Percentiles rank a stretch among this genome's conserved stretches.
phyloP scores from a whole-genome alignment of 169 alveolate genomes.

The Plasmodium coatneyi region DNA sequence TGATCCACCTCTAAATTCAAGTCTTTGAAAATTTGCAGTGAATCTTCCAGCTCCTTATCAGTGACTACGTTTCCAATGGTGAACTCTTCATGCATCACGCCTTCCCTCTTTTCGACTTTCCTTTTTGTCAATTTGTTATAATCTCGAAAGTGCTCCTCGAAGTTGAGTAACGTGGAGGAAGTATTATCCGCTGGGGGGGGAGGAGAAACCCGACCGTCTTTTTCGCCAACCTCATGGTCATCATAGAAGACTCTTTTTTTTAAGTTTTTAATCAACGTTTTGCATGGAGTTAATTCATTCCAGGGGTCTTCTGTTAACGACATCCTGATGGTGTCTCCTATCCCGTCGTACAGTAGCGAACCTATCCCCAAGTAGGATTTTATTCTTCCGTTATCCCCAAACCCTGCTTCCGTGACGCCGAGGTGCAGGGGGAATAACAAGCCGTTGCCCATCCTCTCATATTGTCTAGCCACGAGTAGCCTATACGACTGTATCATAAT shows the following conservation, averaged over 20 bases:
- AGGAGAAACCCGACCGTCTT: neutral
- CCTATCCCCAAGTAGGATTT: constrained; percentile 89
- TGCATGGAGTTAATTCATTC: constrained; percentile 84
- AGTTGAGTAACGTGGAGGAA: neutral
- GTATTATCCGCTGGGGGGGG: neutral
- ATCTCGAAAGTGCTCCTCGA: constrained; percentile 62
- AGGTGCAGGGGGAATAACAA: constrained; percentile 85
- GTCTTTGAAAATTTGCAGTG: constrained; percentile 65
- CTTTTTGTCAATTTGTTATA: constrained; percentile 78
- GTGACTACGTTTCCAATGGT: constrained; percentile 66
- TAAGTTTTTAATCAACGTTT: constrained; percentile 64
- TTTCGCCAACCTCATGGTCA: neutral
- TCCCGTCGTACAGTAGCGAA: constrained; percentile 87
- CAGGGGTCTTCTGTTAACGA: constrained; percentile 91
- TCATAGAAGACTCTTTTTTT: constrained; percentile 53
- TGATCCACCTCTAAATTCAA: constrained; percentile 57
- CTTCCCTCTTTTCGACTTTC: constrained; percentile 70
- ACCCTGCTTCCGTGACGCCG: constrained; percentile 92
- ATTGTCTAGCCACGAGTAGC: constrained; percentile 82
- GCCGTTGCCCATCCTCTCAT: constrained; percentile 75
- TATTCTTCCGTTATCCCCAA: constrained; percentile 88
- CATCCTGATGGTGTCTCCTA: constrained; percentile 90
- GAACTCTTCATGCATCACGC: constrained; percentile 55
- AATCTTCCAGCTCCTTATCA: constrained; percentile 54
- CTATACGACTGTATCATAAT: constrained; percentile 89